These are phyloP conservation scores for Oemleria cerasiformis DNA, from an alignment of 306 rosid genomes.

Conservation along the genomic window DNA sequence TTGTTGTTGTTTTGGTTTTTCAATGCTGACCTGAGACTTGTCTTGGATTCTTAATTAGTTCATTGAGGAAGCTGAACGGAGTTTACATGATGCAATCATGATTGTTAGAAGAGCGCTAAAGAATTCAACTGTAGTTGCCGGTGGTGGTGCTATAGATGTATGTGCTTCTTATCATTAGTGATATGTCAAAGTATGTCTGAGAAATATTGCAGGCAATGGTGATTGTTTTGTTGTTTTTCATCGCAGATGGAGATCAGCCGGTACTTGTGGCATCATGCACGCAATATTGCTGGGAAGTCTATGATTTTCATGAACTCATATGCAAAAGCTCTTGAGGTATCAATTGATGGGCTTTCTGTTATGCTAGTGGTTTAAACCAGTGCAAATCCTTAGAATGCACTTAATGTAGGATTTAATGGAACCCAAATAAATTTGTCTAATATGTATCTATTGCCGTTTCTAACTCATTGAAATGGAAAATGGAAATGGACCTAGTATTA, in stretches of 20 bases:
- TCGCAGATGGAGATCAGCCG: conserved; percentile 98
- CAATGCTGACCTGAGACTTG: conserved; percentile 15
- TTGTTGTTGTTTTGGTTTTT: background rate
- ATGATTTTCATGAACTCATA: conserved; percentile 91
- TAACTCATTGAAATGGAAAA: background rate
- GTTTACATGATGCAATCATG: conserved; percentile 99
- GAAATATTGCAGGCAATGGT: background rate
- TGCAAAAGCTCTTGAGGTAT: conserved; percentile 97
- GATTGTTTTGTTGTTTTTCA: conserved; percentile 14
- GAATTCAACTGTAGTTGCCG: conserved; percentile 97
- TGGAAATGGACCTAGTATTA: background rate
- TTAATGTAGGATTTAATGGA: background rate
- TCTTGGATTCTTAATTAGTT: conserved; percentile 49
- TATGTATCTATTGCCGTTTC: background rate
- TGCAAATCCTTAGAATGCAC: background rate
- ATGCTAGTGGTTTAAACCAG: background rate
- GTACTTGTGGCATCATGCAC: conserved; percentile 87
- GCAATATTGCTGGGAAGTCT: conserved; percentile 86
- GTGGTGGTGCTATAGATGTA: conserved; percentile 99
- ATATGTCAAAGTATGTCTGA: background rate
- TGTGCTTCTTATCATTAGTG: conserved; percentile 23
- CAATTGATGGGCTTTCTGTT: conserved; percentile 10
- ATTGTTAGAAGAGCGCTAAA: conserved; percentile 95
- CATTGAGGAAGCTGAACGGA: conserved; percentile 98
- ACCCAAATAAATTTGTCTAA: background rate